Base-by-base conservation (phyloP, 1,284 basidiomycete genomes). In the Ceraceosorus bombacis region DNA sequence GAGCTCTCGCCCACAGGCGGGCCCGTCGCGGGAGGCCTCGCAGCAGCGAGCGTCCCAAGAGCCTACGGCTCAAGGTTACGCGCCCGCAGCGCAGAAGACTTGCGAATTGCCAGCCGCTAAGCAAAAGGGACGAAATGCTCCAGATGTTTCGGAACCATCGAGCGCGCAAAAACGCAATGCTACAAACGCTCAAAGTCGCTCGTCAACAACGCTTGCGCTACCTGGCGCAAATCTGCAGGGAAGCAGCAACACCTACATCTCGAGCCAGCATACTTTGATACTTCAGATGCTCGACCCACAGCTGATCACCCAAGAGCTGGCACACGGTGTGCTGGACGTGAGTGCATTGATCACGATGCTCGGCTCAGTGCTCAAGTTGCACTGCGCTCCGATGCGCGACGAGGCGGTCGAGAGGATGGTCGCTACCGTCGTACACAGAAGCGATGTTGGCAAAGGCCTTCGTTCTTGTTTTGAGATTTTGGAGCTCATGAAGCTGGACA, bases 401-500 rank as follows among this genome's bases (percentile, higher is more conserved):
- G 82, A 82, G 9, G 83, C 85, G 58, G 86, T 95, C 50, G 88
- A 92, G 74, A 82, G 83, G 55, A 90, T 95, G 88, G 85, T 93
- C 37, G 60, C 65, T 37, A 62, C 64, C 13, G 65, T 69, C 6
- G 64, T 62, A 55, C 55, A 67, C 6, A 62, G 62, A 41, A 59
- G 63, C 55, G 65, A 72, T 69, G 85, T 89, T 37, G 85, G 90
- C 58, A 82, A 81, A 60, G 89, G 88, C 9, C 82, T 94, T 62
- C 83, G 88, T 61, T 83, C 87, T 81, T 91, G 89, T 80, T 86
- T 95, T 77, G 90, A 93, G 78, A 86, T 94, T 62, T 82, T 93
- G 57, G 91, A 95, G 80, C 82, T 92, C 67, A 94, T 95, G 91
- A 93, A 93, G 82, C 82, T 95, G 70, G 91, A 95, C 78, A 90